phyloP scores from a whole-genome alignment of 495 filamentous ascomycete genomes.

The Beverwykella pulmonaria region DNA sequence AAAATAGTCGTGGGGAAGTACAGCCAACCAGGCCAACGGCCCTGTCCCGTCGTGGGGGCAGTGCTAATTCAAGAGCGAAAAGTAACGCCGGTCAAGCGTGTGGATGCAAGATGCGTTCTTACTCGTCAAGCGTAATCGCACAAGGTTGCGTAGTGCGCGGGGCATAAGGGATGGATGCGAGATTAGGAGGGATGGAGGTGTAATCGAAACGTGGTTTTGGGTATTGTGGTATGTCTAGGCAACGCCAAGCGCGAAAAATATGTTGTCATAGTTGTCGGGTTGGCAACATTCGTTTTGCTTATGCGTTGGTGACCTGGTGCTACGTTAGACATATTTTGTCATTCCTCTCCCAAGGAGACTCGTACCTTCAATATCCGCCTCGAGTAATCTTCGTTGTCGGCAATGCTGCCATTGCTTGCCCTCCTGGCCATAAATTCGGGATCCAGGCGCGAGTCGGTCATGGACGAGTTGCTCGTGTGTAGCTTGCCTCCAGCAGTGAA shows the following conservation, averaged over 20 bases:
- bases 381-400: conserved; percentile 97
- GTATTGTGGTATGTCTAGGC: conserved; percentile 4
- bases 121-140: conserved; percentile 37
- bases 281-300: conserved; percentile 10
- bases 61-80: conserved; percentile 3
- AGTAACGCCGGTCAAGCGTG: conserved; percentile 7
- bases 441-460: conserved; percentile 83
- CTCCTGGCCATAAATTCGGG: conserved; percentile 80
- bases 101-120: conserved; percentile 26
- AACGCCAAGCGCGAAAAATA: conserved; percentile 7
- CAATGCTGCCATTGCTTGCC: conserved; percentile 95
- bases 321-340: conserved; percentile 9
- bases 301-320: conserved; percentile 36
- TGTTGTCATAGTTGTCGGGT: conserved; percentile 1
- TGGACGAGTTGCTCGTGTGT: conserved; percentile 58
- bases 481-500: conserved; percentile 66
- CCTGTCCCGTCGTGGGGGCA: neutral
- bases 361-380: conserved; percentile 87
- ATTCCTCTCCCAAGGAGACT: neutral
- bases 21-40: neutral
- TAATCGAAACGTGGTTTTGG: conserved; percentile 2
- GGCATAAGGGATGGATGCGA: conserved; percentile 17
- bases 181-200: conserved; percentile 12
- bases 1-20: conserved; percentile 22
- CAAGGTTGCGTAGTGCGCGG: conserved; percentile 9